Base-by-base conservation (phyloP, 768 basidiomycete species). In the Tulasnella sp. region DNA sequence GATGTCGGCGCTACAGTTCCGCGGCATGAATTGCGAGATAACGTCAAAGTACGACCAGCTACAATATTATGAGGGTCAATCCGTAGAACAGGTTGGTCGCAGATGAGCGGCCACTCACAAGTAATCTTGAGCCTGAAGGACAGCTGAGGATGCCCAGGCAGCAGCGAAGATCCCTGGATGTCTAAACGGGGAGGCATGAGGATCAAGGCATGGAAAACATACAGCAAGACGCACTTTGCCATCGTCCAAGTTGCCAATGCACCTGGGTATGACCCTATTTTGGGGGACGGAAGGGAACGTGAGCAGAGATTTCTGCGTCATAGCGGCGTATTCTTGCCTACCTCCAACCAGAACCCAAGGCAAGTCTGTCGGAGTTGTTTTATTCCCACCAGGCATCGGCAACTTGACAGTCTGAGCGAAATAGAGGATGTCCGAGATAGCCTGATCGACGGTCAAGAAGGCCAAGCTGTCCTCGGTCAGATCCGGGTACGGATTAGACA, bases 401-500 rank as follows among this genome's bases (percentile, higher is more conserved):
- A 58, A 17, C 24, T 48, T n/a, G 19, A 49, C 56, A 17, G 25
- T 58, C 24, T 58, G 43, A 48, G 56, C 56, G 34, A 58, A 58
- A 49, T 51, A 48, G 17, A 58, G 43, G 2, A 58, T n/a, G 24
- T 58, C 56, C 24, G 43, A 50, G 19, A 63, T 62, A 19, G 60
- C 85, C 29, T 58, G 56, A 15, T 58, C 56, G 15, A 58, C 24
- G 17, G 56, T 58, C 22, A n/a, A 38, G 3, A 58, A 46, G 22
- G 25, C 38, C 25, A 30, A 34, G 25, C 44, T 30, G n/a, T 48
- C 45, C 25, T 58, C 56, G 2, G 44, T 29, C 17, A 58, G 22
- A 38, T 58, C 21, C 17, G 56, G 34, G 30, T 58, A 58, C 7
- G 56, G 56, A 30, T 58, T 58, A 2, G 56, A 58, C 24, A 2